Evolutionary conservation across 805 yeast genomes (phyloP).

Genomic region (Nakazawaea wickerhamii): DNA sequence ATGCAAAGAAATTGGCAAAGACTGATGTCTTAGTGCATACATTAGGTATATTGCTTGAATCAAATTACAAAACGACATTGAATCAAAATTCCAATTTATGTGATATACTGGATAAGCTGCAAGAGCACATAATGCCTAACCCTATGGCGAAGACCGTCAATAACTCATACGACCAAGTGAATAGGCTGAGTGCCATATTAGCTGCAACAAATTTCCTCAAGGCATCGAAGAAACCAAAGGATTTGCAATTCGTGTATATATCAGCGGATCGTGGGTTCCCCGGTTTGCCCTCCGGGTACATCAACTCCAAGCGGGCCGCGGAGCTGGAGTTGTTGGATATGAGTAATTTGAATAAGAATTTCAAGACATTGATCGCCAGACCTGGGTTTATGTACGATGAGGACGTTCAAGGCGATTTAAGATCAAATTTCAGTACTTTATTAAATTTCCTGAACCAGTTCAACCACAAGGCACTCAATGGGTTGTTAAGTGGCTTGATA

Average conservation of each 20-base stretch:
- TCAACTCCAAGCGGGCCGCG: conserved; percentile 71
- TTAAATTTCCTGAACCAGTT: conserved; percentile 39
- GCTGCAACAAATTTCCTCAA: conserved; percentile 50
- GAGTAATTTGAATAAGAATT: background rate
- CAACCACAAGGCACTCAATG: conserved; percentile 38
- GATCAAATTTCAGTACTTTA: conserved; percentile 37
- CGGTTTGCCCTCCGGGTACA: conserved; percentile 62
- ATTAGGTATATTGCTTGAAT: conserved; percentile 70
- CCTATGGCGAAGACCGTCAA: conserved; percentile 50
- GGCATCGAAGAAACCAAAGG: conserved; percentile 10
- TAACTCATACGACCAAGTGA: conserved; percentile 56
- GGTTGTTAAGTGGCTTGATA: conserved; percentile 40
- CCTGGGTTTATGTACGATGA: conserved; percentile 84
- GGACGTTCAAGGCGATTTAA: conserved; percentile 23
- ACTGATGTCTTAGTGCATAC: conserved; percentile 75
- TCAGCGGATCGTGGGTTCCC: conserved; percentile 78
- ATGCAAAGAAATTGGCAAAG: conserved; percentile 38
- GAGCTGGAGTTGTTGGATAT: conserved; percentile 56
- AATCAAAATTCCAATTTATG: conserved; percentile 22
- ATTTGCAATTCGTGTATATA: conserved; percentile 53
- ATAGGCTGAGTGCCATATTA: conserved; percentile 61
- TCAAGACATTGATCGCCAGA: conserved; percentile 57
- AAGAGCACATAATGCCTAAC: conserved; percentile 43
- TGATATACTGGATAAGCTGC: conserved; percentile 11
- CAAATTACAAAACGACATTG: conserved; percentile 55